Conservation (phyloP, 495 filamentous ascomycete species). For the Neohortaea acidophila region DNA sequence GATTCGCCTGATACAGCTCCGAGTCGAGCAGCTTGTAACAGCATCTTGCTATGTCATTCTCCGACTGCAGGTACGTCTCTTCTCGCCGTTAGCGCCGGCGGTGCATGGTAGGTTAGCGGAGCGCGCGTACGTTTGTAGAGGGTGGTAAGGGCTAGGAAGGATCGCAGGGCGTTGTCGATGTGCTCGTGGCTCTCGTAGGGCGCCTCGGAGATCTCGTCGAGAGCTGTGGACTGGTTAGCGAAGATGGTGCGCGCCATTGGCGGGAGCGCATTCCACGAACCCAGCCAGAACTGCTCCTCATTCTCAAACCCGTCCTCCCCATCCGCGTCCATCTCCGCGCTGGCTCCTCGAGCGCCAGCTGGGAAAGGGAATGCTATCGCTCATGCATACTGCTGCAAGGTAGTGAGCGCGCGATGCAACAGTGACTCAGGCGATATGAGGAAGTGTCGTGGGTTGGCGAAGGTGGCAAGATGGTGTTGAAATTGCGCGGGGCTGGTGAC, state of each 20-base stretch:
- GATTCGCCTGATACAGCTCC: slow-evolving; percentile 52
- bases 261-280: slow-evolving; percentile 34
- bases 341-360: slow-evolving; percentile 13
- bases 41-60: slow-evolving; percentile 73
- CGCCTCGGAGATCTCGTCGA: slow-evolving; percentile 62
- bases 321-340: slow-evolving; percentile 44
- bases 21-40: slow-evolving; percentile 68
- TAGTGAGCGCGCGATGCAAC: not conserved
- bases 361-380: slow-evolving; percentile 2
- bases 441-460: no score
- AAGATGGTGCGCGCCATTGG: slow-evolving; percentile 10
- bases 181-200: slow-evolving; percentile 57
- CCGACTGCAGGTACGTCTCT: slow-evolving; percentile 70
- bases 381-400: slow-evolving; percentile 3
- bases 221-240: slow-evolving; percentile 38
- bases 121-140: slow-evolving; percentile 51
- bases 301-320: slow-evolving; percentile 55
- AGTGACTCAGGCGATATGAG: no score
- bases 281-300: slow-evolving; percentile 87
- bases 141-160: slow-evolving; percentile 65
- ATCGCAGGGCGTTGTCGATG: slow-evolving; percentile 76
- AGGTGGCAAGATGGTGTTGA: no score
- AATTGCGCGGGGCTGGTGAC: no score
- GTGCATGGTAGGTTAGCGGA: not conserved
- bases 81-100: slow-evolving; percentile 1